A percentile compares a stretch with the other conserved stretches of the same genome.
Evolutionary conservation across 805 yeast species (phyloP).

Genomic region (Hanseniaspora clermontiae): DNA sequence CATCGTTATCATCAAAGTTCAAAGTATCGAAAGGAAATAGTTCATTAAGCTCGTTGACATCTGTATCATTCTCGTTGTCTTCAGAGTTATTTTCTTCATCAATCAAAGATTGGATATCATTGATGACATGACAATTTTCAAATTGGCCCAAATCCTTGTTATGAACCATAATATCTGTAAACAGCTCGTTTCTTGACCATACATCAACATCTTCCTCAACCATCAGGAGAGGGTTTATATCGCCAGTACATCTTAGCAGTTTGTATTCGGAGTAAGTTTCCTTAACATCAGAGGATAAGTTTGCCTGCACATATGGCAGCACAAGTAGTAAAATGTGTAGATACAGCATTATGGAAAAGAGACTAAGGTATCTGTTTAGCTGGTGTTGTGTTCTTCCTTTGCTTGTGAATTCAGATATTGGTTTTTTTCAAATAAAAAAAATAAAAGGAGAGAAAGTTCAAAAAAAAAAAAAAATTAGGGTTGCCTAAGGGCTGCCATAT

Average conservation of each 20-base stretch:
- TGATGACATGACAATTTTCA: constrained; percentile 35
- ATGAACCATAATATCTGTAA: constrained; percentile 35
- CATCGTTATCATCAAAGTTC: constrained; percentile 26
- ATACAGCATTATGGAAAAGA: not conserved
- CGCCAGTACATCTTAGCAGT: not conserved
- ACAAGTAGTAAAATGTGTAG: not conserved
- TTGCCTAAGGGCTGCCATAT: no score
- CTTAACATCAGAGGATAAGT: not conserved
- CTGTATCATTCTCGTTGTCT: constrained; percentile 26
- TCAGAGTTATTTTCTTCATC: constrained; percentile 34
- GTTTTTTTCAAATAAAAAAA: no score
- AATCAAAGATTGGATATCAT: constrained; percentile 45
- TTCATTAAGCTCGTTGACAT: constrained; percentile 10
- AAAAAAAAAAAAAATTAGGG: no score
- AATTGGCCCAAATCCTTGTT: constrained; percentile 15
- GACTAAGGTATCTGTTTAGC: not conserved
- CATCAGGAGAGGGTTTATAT: not conserved
- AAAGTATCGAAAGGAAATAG: constrained; percentile 18
- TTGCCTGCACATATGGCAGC: not conserved
- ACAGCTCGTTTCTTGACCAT: constrained; percentile 41
- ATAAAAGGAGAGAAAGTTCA: no score
- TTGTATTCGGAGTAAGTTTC: not conserved
- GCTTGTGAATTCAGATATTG: not conserved
- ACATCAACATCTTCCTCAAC: constrained; percentile 21
- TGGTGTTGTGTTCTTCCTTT: not conserved